phyloP scores from a whole-genome alignment of 2,329 filamentous ascomycete genomes.

The Graphilbum fragrans region DNA sequence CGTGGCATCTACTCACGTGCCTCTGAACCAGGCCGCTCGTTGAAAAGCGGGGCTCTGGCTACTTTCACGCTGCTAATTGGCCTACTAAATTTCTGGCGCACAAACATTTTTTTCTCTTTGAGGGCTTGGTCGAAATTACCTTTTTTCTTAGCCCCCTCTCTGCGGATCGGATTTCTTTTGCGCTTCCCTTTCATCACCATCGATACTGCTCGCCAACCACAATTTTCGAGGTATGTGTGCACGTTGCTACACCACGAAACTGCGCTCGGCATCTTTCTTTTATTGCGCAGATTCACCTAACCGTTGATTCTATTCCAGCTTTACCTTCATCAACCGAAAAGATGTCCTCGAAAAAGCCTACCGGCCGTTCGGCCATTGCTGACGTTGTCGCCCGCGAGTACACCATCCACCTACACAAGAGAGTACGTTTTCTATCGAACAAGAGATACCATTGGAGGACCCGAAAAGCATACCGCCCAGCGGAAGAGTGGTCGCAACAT shows the following conservation, averaged over 20 bases:
- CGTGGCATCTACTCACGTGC: neutral
- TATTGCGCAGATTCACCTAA: neutral
- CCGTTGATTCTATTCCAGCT: neutral
- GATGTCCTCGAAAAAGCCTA: conserved; percentile 57
- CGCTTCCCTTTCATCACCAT: conserved; percentile 7
- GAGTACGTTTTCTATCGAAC: conserved; percentile 57
- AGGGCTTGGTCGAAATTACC: conserved; percentile 6
- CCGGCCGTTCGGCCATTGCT: conserved; percentile 81
- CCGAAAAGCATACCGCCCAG: too few species aligned
- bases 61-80: neutral
- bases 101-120: conserved; percentile 6
- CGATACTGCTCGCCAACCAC: conserved; percentile 6
- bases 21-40: too few species aligned
- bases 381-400: conserved; percentile 99
- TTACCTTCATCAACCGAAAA: conserved; percentile 17
- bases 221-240: conserved; percentile 5
- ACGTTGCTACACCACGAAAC: too few species aligned
- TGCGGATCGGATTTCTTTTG: too few species aligned
- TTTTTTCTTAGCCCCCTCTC: conserved; percentile 6
- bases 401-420: conserved; percentile 99
- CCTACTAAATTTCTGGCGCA: neutral
- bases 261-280: neutral
- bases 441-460: too few species aligned
- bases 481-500: too few species aligned
- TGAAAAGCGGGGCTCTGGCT: neutral